Conservation (phyloP, 768 basidiomycete species). For the Amanita exitialis region DNA sequence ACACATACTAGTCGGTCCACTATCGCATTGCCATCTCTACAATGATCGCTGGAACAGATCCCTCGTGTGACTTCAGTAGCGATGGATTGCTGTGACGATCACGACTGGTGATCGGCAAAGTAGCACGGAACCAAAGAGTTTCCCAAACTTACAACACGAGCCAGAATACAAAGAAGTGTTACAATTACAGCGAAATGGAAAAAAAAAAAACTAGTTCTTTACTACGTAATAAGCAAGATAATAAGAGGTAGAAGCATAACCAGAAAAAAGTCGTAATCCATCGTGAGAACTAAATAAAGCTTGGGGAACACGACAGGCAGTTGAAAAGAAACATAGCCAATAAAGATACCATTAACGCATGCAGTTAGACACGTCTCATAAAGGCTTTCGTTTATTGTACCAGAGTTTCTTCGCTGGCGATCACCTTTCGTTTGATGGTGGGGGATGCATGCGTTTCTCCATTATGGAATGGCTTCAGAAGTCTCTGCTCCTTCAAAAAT, state of each 20-base stretch:
- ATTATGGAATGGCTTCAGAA: slow-evolving; percentile 2
- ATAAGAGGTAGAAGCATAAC: neutral
- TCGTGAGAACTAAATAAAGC: slow-evolving; percentile 3
- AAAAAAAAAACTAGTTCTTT: no score
- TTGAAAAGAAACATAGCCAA: slow-evolving; percentile 10
- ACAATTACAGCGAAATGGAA: slow-evolving; percentile 2
- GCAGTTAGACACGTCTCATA: neutral
- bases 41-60: no score
- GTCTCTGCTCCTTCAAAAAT: slow-evolving; percentile 17
- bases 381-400: slow-evolving; percentile 9
- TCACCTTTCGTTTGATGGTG: neutral
- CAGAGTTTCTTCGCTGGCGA: slow-evolving; percentile 9
- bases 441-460: slow-evolving; percentile 1
- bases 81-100: no score
- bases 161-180: neutral
- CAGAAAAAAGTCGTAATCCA: neutral
- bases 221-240: neutral
- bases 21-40: no score
- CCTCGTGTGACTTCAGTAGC: no score
- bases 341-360: slow-evolving; percentile 2
- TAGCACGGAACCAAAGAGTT: no score
- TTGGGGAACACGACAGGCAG: slow-evolving; percentile 2
- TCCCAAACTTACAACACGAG: neutral
- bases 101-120: no score
- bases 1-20: no score